Conservation (phyloP, 768 basidiomycete genomes). For the Lactarius hatsudake region DNA sequence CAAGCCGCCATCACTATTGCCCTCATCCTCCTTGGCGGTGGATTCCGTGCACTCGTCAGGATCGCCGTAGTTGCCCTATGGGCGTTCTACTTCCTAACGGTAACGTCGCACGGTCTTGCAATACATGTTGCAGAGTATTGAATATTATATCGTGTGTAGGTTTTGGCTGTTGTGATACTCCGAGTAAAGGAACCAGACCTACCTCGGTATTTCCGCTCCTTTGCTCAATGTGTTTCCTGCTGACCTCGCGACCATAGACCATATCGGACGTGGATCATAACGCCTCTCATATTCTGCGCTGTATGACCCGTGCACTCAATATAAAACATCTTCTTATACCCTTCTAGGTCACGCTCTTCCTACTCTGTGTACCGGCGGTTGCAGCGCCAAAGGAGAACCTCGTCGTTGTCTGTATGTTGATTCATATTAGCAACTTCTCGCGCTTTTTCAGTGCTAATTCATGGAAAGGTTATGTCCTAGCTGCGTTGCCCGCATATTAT, state of each 20-base stretch:
- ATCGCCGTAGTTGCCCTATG: constrained; percentile 12
- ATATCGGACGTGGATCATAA: constrained; percentile 15
- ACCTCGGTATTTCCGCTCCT: constrained; percentile 1
- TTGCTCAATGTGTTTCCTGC: neutral
- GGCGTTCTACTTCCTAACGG: constrained; percentile 16
- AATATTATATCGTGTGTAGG: neutral
- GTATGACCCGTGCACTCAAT: neutral
- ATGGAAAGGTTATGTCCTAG: constrained; percentile 3
- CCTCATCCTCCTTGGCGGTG: constrained; percentile 10
- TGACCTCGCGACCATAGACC: constrained; percentile 1
- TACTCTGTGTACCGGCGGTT: constrained; percentile 11
- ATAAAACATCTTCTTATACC: neutral
- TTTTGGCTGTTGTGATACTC: constrained; percentile 10
- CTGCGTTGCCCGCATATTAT: constrained; percentile 14
- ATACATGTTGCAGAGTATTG: neutral
- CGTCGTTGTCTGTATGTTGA: constrained; percentile 4
- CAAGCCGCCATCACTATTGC: constrained; percentile 3
- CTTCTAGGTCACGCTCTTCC: constrained; percentile 11
- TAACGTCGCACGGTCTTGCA: neutral
- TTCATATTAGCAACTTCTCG: neutral
- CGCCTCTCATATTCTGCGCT: constrained; percentile 14
- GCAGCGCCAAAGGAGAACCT: constrained; percentile 6
- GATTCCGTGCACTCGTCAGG: constrained; percentile 11
- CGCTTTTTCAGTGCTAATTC: neutral
- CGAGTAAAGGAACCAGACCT: constrained; percentile 13